These are phyloP conservation scores for Prinsepia uniflora DNA, from an alignment of 306 rosid genomes.

Conservation along the genomic window DNA sequence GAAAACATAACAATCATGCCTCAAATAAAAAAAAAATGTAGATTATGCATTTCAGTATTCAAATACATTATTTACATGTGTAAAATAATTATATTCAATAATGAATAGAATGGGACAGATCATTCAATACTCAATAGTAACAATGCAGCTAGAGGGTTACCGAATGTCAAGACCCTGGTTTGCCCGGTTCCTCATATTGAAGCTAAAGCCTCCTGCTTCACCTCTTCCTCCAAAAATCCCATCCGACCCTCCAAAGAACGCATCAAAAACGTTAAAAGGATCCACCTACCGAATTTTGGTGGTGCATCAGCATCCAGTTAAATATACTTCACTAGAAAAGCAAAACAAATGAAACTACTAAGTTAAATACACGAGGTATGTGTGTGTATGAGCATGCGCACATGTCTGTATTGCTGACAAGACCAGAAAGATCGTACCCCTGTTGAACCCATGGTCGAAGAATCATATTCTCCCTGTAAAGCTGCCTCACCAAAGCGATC, in stretches of 20 bases:
- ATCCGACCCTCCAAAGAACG: slow-evolving; percentile 70
- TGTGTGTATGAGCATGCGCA: background rate
- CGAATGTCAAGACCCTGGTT: slow-evolving; percentile 56
- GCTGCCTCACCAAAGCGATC: slow-evolving; percentile 94
- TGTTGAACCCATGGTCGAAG: slow-evolving; percentile 40
- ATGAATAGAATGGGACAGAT: background rate
- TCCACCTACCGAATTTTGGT: slow-evolving; percentile 53
- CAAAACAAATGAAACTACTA: background rate
- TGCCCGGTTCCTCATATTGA: slow-evolving; percentile 50
- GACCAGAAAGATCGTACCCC: slow-evolving; percentile 56
- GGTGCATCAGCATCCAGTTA: slow-evolving; percentile 22
- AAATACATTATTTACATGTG: background rate
- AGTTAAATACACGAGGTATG: background rate
- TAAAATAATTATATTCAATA: background rate
- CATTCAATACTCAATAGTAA: slow-evolving; percentile 12
- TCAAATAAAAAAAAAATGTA: background rate
- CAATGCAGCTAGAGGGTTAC: slow-evolving; percentile 36
- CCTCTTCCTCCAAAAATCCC: slow-evolving; percentile 61
- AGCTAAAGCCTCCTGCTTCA: slow-evolving; percentile 58
- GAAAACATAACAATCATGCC: background rate
- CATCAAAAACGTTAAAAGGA: slow-evolving; percentile 66
- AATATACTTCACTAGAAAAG: background rate
- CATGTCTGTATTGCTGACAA: background rate
- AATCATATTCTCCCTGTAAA: slow-evolving; percentile 69
- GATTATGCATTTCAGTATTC: background rate